Conservation (phyloP, 1,284 basidiomycete species). For the Moesziomyces sp. region DNA sequence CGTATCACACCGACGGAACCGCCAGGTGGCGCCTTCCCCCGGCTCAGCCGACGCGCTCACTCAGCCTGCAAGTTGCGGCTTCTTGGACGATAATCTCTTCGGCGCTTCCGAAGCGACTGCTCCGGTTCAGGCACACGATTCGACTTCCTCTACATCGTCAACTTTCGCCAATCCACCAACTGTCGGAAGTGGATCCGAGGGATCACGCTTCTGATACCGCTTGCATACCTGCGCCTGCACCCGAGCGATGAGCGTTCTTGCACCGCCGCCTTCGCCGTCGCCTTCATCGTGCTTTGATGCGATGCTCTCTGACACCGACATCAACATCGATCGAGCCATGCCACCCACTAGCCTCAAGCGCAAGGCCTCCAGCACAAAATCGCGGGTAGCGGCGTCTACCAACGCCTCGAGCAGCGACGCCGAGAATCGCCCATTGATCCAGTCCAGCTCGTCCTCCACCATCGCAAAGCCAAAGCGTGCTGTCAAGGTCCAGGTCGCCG, state of each 20-base stretch:
- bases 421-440: slow-evolving; percentile 31
- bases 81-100: not conserved
- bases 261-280: slow-evolving; percentile 45
- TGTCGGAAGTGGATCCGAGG: not conserved
- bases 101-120: not conserved
- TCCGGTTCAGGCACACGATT: slow-evolving; percentile 1
- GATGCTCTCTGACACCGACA: slow-evolving; percentile 49
- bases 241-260: slow-evolving; percentile 53
- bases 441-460: not conserved
- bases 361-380: slow-evolving; percentile 31
- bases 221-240: not conserved
- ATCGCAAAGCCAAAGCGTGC: not conserved
- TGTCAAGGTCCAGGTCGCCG: slow-evolving; percentile 1
- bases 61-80: too few species aligned
- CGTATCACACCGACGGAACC: not conserved
- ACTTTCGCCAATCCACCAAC: too few species aligned
- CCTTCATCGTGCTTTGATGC: slow-evolving; percentile 50
- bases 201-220: not conserved
- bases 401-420: slow-evolving; percentile 33
- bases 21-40: too few species aligned
- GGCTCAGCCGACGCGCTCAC: too few species aligned
- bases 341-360: slow-evolving; percentile 38
- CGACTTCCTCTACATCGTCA: not conserved
- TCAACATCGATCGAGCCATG: slow-evolving; percentile 46
- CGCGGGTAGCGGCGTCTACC: slow-evolving; percentile 5